phyloP scores from a whole-genome alignment of 2,329 filamentous ascomycete species.

The Hypoxylon sp. region DNA sequence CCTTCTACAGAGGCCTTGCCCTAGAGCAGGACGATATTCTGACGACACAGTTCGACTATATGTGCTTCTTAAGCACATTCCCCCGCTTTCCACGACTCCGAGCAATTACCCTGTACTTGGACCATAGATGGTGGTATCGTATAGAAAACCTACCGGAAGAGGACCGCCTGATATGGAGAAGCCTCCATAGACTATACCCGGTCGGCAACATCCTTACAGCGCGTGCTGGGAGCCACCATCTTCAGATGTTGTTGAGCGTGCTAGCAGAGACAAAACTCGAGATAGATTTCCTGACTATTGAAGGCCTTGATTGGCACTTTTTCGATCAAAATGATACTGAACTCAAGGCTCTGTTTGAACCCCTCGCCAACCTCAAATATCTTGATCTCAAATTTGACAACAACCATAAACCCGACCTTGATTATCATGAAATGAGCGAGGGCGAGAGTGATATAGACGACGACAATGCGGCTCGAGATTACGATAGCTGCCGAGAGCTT shows the following conservation, averaged over 20 bases:
- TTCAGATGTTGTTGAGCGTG: not conserved
- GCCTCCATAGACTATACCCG: no score
- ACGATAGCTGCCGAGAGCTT: not conserved
- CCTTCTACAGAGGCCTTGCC: not conserved
- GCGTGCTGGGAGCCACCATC: not conserved
- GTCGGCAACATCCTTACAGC: no score
- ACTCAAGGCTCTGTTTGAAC: not conserved
- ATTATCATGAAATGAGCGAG: no score
- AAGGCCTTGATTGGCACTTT: constrained; percentile 5
- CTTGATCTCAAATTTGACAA: constrained; percentile 1
- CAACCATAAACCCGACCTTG: not conserved
- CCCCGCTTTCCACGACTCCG: constrained; percentile 5
- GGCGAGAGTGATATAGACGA: no score
- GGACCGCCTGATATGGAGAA: no score
- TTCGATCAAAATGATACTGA: not conserved
- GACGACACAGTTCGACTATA: not conserved
- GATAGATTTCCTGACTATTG: not conserved
- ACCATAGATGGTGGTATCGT: not conserved
- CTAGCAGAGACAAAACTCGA: not conserved
- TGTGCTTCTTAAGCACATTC: not conserved
- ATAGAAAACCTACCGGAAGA: no score
- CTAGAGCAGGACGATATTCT: constrained; percentile 5
- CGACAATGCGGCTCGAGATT: not conserved
- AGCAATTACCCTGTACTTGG: constrained; percentile 2
- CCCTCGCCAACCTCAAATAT: not conserved